Evolutionary conservation across 768 basidiomycete genomes (phyloP), one percentile per base, ranked within the genome.

Genomic region (Pisolithus marmoratus): DNA sequence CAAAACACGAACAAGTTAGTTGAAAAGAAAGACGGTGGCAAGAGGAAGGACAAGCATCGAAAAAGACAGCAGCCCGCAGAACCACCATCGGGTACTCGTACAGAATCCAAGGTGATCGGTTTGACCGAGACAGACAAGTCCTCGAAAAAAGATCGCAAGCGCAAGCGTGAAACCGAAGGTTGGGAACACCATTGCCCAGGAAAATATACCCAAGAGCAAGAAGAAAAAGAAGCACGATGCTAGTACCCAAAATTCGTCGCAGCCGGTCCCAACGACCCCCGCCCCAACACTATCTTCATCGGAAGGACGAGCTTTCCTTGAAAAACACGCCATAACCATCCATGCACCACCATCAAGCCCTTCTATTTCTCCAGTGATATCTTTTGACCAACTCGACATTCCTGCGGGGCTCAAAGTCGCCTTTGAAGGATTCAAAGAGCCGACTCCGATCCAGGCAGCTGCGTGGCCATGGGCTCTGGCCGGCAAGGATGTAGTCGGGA

Each of bases 381-480:
- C 82, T 2, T 95, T 99, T 63, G 72, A 78, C 52, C 80, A 87
- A 49, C 78, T 98, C 1, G 74, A 74, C 26, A 77, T 97, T 46
- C 82, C 87, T 6, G 66, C 72, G 1, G 72, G 74, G 14, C 78
- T 98, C 31, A 77, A 75, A 38, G 61, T 70, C 1, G 85, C 83
- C 0, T 84, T 97, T 53, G 66, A 73, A 45, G 74, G 72, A 8
- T 99, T 94, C 73, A 81, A 83, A 56, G 82, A 87, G 57, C 95
- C 96, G 5, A 95, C 94, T 0, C 94, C 96, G 0, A 93, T 99
- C 49, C 96, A 99, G 65, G 86, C 92, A 6, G 95, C 91, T 59
- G 82, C 94, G 12, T 98, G 94, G 94, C 92, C 94, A 2, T 83
- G 89, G 31, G 83, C 90, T 6, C 72, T 98, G 23, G 74, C 78